Evolutionary conservation across 768 basidiomycete genomes (phyloP), one percentile per base, ranked within the genome.

Genomic region (Tylopilus intermedius): DNA sequence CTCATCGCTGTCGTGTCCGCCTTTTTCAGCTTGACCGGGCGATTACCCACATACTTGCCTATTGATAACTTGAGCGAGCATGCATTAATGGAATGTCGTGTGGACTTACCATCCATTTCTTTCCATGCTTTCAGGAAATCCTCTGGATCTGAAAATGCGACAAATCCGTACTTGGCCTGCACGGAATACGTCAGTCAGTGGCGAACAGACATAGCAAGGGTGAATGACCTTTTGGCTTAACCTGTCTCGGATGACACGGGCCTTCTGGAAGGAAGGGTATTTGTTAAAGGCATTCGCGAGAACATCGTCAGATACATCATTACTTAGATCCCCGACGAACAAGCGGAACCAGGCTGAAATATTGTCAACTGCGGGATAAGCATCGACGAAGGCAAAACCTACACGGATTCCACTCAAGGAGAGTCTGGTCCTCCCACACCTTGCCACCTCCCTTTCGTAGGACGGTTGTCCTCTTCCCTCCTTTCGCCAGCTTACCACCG

Each of bases 101-200:
- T 38, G 40, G 1, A 67, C 88, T 33, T 60, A 90, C 94, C 95
- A 69, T 97, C 94, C 94, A 96, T 98, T 70, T 98, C 94, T 68
- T 97, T 97, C 95, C 95, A 99, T 15, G 95, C 95, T 66, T 84
- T 94, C 51, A 99, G 69, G 70, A 98, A 97, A 68, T 99, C 96
- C 71, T 99, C 96, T 0, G 96, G 96, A 65, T 98, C 96, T 41
- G 90, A 91, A 71, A 98, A 99, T 1, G 92, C 92, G 26, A 98
- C 92, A 65, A 99, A 99, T 4, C 94, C 96, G 65, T 86, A 99
- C 69, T 91, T 96, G 0, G 95, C 94, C 92, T 95, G 51, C 2
- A 58, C 21, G 49, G 13, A 41, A 57, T 47, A 4, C 48, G 35
- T 49, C 32, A 58, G 55, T 38, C 18, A 57, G 35, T 22, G 15